phyloP scores from a whole-genome alignment of 1,139 yeast genomes.

The Zhuliangozyma blackwelliae region DNA sequence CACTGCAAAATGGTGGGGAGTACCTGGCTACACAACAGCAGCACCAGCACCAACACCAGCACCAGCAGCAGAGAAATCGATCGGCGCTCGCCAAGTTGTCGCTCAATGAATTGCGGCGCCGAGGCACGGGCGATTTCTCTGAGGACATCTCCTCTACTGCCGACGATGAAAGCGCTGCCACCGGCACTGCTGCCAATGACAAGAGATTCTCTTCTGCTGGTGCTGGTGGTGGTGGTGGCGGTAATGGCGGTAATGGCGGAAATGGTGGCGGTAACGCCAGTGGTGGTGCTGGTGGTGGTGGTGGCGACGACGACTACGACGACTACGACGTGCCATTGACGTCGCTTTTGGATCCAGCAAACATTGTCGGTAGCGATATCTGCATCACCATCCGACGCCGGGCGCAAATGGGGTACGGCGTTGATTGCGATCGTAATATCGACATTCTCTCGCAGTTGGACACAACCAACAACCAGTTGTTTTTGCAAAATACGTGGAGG shows the following conservation, averaged over 20 bases:
- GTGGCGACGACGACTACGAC: conserved; percentile 9
- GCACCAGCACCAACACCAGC: conserved; percentile 9
- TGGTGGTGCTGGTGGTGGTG: conserved; percentile 2
- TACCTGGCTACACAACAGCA: neutral
- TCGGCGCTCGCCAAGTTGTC: conserved; percentile 10
- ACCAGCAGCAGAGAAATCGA: conserved; percentile 5
- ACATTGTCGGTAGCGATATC: conserved; percentile 55
- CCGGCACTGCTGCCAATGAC: conserved; percentile 6
- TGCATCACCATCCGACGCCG: conserved; percentile 64
- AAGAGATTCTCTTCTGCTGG: neutral
- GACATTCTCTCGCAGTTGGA: conserved; percentile 53
- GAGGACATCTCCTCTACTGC: conserved; percentile 30
- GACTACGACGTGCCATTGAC: conserved; percentile 29
- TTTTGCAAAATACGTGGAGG: conserved; percentile 78
- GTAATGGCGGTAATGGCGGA: conserved; percentile 3
- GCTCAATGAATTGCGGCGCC: too few species aligned
- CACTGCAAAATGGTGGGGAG: neutral
- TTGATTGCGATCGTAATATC: conserved; percentile 64
- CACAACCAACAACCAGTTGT: conserved; percentile 52
- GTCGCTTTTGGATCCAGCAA: conserved; percentile 28
- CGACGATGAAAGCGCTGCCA: conserved; percentile 26
- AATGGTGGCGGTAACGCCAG: conserved; percentile 7
- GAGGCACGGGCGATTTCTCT: conserved; percentile 11
- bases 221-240: neutral
- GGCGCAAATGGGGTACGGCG: conserved; percentile 70